These are phyloP conservation scores for Simplicillium aogashimaense DNA, from an alignment of 2,329 filamentous ascomycete genomes.

Conservation along the genomic window DNA sequence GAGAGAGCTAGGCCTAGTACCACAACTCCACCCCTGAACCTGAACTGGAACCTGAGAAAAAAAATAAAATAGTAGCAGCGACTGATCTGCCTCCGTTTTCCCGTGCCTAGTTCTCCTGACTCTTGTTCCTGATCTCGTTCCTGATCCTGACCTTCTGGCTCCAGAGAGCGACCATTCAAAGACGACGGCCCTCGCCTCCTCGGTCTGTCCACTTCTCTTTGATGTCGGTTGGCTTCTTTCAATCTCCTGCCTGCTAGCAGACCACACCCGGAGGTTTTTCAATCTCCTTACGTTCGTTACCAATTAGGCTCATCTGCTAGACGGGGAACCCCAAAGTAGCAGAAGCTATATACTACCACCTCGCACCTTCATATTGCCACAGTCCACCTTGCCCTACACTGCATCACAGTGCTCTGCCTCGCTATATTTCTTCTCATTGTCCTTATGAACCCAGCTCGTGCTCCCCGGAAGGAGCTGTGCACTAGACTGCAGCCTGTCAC, in stretches of 20 bases:
- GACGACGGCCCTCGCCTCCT: no score
- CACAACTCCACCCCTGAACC: slow-evolving; percentile 13
- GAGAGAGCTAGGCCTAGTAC: slow-evolving; percentile 4
- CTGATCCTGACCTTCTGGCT: slow-evolving; percentile 1
- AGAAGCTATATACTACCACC: background rate
- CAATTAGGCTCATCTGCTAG: background rate
- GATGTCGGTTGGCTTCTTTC: slow-evolving; percentile 31
- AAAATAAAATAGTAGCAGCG: slow-evolving; percentile 11
- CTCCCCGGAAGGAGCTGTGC: slow-evolving; percentile 10
- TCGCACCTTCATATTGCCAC: background rate
- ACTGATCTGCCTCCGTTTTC: slow-evolving; percentile 8
- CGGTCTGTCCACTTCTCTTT: slow-evolving; percentile 20
- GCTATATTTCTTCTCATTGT: slow-evolving; percentile 14
- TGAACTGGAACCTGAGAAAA: slow-evolving; percentile 7
- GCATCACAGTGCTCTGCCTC: slow-evolving; percentile 10
- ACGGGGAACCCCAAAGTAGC: no score
- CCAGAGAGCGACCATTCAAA: no score
- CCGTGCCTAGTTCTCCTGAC: background rate
- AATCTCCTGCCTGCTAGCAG: slow-evolving; percentile 15
- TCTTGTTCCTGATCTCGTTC: slow-evolving; percentile 1
- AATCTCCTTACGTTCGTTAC: slow-evolving; percentile 9
- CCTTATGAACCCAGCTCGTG: slow-evolving; percentile 16
- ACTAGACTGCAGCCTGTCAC: no score
- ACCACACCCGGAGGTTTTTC: slow-evolving; percentile 3
- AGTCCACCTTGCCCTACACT: background rate